A percentile compares a stretch with the other conserved stretches of the same genome.
These are phyloP conservation scores for Coccomyxa sp. DNA, from an alignment of 139 green algal genomes.

Conservation along the genomic window DNA sequence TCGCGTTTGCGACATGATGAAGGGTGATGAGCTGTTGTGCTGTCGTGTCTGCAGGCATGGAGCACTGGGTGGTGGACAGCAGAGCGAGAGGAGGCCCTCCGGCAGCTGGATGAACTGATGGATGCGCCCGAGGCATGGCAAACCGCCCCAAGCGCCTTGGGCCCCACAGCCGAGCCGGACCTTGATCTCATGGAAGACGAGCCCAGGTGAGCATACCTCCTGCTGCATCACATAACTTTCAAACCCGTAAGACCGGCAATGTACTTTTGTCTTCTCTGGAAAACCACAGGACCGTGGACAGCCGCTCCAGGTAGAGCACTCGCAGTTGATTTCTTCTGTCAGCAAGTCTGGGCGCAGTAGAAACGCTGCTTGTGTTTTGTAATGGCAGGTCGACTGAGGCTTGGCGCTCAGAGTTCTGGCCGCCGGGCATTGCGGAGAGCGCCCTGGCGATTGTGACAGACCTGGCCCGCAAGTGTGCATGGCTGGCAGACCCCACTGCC, in stretches of 20 bases:
- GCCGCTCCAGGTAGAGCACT: too few species aligned
- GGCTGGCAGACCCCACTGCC: constrained; percentile 11
- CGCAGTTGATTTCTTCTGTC: too few species aligned
- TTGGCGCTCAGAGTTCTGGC: constrained; percentile 25
- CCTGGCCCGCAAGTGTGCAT: constrained; percentile 4
- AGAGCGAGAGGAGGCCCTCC: constrained; percentile 32
- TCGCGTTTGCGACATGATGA: too few species aligned
- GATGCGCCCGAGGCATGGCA: constrained; percentile 33
- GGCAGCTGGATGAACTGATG: constrained; percentile 19
- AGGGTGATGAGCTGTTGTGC: too few species aligned
- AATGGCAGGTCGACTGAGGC: neutral
- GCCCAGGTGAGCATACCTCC: neutral
- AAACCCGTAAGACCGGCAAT: neutral
- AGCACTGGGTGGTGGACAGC: constrained; percentile 30
- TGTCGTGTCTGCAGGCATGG: constrained; percentile 7
- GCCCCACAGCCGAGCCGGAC: neutral
- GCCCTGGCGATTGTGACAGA: constrained; percentile 8
- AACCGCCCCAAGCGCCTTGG: constrained; percentile 5
- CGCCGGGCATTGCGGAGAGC: constrained; percentile 12
- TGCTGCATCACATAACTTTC: neutral
- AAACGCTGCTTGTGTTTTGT: too few species aligned
- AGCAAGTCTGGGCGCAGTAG: too few species aligned
- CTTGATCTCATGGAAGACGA: neutral
- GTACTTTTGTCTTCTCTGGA: too few species aligned
- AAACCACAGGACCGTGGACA: too few species aligned